Evolutionary conservation across 1,284 basidiomycete genomes (phyloP), one percentile per base, ranked within the genome.

Genomic region (Cutaneotrichosporon sp.): DNA sequence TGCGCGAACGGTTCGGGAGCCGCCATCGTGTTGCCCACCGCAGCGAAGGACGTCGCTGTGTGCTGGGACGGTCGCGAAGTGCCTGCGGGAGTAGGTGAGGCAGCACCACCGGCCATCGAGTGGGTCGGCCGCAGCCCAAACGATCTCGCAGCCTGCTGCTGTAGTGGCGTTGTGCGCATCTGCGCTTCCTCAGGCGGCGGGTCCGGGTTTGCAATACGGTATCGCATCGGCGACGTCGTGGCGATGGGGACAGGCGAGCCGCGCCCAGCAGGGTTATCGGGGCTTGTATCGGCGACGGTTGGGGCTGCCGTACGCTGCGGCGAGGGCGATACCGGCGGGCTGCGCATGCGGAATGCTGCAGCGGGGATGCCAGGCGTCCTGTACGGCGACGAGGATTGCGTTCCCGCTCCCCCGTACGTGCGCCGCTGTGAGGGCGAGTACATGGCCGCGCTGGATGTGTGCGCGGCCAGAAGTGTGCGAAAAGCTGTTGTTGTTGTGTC

Each of bases 181-280:
- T 47, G 33, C n/a, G 38, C 36, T 17, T 48, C 46, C 26, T 38
- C 46, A 18, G 46, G 17, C 2, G 26, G 26, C 12, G 46, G 47
- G 17, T 49, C 47, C 1, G 47, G 47, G 39, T 49, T 49, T 17
- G 47, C 39, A 20, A 49, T 42, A 7, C 47, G 47, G 39, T 41
- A 49, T 13, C 47, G 45, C 36, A 20, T n/a, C 14, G 20, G 45
- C 17, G 36, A 37, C n/a, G 45, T 46, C 17, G 35, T 38, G 5
- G 36, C 4, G 7, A 37, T 15, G 36, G 36, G 14, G 36, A 37
- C 36, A 14, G 17, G 36, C 26, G 26, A 30, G 26, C 26, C 26
- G 5, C 26, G 26, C 10, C 26, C 26, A 30, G 26, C 26, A 5
- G 26, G 26, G 26, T 10, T 30, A 10, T 30, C 26, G 36, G 36